Conservation (phyloP, 139 green algal genomes). For the Coccomyxa sp. region DNA sequence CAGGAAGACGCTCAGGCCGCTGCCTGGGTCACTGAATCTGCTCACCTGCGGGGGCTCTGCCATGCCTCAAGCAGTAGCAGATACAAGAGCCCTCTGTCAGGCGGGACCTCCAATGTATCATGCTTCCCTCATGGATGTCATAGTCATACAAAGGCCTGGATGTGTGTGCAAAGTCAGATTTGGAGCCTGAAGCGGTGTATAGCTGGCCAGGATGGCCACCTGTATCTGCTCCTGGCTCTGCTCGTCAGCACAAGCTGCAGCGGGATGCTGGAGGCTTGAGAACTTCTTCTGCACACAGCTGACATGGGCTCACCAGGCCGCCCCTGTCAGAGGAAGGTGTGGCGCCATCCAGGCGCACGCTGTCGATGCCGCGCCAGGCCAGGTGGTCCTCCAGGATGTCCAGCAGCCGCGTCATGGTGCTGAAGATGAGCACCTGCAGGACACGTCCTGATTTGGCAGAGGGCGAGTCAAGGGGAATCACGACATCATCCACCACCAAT, state of each 20-base stretch:
- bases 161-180: background rate
- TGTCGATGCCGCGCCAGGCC: conserved; percentile 45
- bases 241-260: too few relatives aligned
- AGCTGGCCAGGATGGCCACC: too few relatives aligned
- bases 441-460: too few relatives aligned
- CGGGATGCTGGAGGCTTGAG: background rate
- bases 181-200: too few relatives aligned
- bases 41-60: conserved; percentile 16
- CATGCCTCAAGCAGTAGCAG: too few relatives aligned
- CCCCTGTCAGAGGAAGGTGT: conserved; percentile 42
- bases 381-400: conserved; percentile 66
- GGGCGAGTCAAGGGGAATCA: too few relatives aligned
- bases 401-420: conserved; percentile 68
- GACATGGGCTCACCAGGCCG: conserved; percentile 20
- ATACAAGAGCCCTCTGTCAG: too few relatives aligned
- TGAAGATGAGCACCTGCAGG: conserved; percentile 71
- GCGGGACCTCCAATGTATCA: too few relatives aligned
- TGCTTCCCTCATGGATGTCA: too few relatives aligned
- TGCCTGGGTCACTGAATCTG: conserved; percentile 46
- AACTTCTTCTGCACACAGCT: conserved; percentile 24
- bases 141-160: background rate
- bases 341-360: conserved; percentile 63
- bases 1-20: conserved; percentile 59
- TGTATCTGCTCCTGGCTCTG: too few relatives aligned
- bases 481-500: too few relatives aligned